phyloP scores from a whole-genome alignment of 306 rosid species.

The Biancaea sappan region DNA sequence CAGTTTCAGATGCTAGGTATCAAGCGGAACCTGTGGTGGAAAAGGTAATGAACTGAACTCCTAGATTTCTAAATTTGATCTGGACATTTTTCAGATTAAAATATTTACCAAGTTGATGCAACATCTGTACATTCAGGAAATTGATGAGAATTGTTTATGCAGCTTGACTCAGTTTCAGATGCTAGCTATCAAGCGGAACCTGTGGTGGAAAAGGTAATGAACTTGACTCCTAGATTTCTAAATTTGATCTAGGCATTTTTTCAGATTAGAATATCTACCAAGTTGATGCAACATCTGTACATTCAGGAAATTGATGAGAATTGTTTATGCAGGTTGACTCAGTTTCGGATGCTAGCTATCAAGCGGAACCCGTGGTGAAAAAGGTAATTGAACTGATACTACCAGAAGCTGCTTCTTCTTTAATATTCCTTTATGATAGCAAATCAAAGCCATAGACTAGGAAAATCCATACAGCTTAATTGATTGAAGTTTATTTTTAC shows the following conservation, averaged over 20 bases:
- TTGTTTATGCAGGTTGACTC: slow-evolving; percentile 35
- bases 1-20: slow-evolving; percentile 25
- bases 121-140: background rate
- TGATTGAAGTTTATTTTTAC: background rate
- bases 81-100: background rate
- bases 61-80: slow-evolving; percentile 16
- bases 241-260: slow-evolving; percentile 8
- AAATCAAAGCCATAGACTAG: background rate
- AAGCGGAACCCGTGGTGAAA: slow-evolving; percentile 26
- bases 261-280: background rate
- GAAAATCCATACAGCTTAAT: background rate
- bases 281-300: slow-evolving; percentile 18
- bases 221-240: slow-evolving; percentile 19
- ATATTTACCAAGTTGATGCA: slow-evolving; percentile 16
- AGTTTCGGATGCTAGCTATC: slow-evolving; percentile 22
- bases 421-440: background rate
- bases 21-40: slow-evolving; percentile 24
- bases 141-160: slow-evolving; percentile 29
- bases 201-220: slow-evolving; percentile 30
- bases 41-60: slow-evolving; percentile 35
- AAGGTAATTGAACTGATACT: slow-evolving; percentile 22
- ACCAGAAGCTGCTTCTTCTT: background rate
- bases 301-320: slow-evolving; percentile 24
- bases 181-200: slow-evolving; percentile 23
- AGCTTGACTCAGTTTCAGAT: slow-evolving; percentile 37